Evolutionary conservation across 495 filamentous ascomycete genomes (phyloP), one percentile per base, ranked within the genome.

Genomic region (Xylaria nigripes): DNA sequence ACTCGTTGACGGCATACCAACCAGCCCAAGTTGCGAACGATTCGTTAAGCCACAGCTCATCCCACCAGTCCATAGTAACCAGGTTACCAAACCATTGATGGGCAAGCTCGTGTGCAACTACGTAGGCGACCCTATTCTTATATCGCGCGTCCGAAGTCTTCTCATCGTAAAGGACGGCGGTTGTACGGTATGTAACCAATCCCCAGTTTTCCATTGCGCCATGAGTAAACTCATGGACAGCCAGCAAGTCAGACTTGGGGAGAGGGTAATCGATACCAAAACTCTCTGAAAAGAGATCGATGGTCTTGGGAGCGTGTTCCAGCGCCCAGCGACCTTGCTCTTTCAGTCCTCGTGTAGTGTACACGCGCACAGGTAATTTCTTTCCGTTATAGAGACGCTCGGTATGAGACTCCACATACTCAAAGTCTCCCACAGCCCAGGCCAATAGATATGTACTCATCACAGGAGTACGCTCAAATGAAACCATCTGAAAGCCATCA

Each of bases 11-110:
- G 15, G 92, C 92, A 47, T 90, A 79, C 92, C 92, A 98, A 46
- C 92, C 92, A 46, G 95, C 89, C 93, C 92, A 96, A 4, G 93
- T 98, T 21, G 93, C 93, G 69, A 98, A 98, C 2, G 91, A 92
- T 68, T 97, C 92, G 56, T 94, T 94, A 12, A 97, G 79, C 92
- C 93, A 98, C 21, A 98, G 77, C 68, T 95, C 93, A 66, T 86
- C 90, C 93, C 93, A 96, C 81, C 81, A 84, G 58, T 84, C 81
- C 86, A 89, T 89, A 15, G 86, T 89, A 19, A 96, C 93, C 16
- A 96, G 81, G 65, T 98, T 96, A 27, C 93, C 93, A 63, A 96
- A 98, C 93, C 93, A 98, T 72, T 97, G 93, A 69, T 98, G 93
- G 25, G 93, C 93, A 43, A 98, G 74, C 65, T 98, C 91, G 68